These are phyloP conservation scores for Simmondsia chinensis DNA, from an alignment of 148 eudicot genomes.

Conservation along the genomic window DNA sequence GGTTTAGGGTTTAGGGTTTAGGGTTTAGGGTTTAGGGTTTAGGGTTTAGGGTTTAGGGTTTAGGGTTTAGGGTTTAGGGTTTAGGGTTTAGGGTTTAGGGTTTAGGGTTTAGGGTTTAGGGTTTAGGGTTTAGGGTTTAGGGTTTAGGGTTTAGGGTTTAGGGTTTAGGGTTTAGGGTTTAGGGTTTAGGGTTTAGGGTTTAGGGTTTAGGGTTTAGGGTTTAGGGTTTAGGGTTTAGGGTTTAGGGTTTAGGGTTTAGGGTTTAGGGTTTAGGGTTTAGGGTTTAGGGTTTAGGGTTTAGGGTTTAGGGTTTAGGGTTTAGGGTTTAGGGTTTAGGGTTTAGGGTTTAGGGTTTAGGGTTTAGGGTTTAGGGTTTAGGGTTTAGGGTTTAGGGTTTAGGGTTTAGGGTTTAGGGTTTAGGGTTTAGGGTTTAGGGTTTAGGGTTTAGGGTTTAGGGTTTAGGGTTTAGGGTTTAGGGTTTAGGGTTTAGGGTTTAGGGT, in stretches of 20 bases:
- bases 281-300: constrained; percentile 11
- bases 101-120: constrained; percentile 9
- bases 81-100: constrained; percentile 7
- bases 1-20: constrained; percentile 5
- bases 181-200: constrained; percentile 10
- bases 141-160: constrained; percentile 6
- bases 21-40: constrained; percentile 11
- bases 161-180: constrained; percentile 9
- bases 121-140: constrained; percentile 2
- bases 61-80: constrained; percentile 5
- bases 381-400: constrained; percentile 12
- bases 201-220: constrained; percentile 8
- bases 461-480: constrained; percentile 7
- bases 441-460: constrained; percentile 5
- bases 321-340: constrained; percentile 4
- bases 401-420: constrained; percentile 18
- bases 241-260: constrained; percentile 9
- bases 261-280: constrained; percentile 8
- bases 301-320: constrained; percentile 5
- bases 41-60: constrained; percentile 13
- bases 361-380: constrained; percentile 11
- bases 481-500: constrained; percentile 16
- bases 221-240: constrained; percentile 11
- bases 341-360: constrained; percentile 10
- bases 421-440: constrained; percentile 15